Evolutionary conservation across 169 alveolate species (phyloP), one percentile per base, ranked within the genome.

Genomic region (Eimeria maxima): DNA sequence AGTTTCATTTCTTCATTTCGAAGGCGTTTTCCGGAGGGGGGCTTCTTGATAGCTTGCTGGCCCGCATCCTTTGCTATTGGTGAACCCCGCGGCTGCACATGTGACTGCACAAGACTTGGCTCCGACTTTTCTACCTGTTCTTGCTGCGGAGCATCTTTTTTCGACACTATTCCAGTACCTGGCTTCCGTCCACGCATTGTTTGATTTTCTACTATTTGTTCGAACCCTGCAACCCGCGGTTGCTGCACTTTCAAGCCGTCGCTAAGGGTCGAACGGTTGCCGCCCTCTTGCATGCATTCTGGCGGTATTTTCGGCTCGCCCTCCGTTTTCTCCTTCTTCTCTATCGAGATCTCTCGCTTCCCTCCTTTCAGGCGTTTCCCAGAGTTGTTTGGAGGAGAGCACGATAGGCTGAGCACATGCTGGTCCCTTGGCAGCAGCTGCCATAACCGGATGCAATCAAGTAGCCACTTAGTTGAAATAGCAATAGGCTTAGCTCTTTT

Each of bases 401-500:
- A 20, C 33, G 67, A 63, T 50, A 87, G 69, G 63, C 65, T 60
- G 20, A 87, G 94, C 57, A 38, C 81, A 33, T 87, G 38, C 47
- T 38, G 60, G 27, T 87, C 94, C 67, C 29, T 63, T 50, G 78
- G 94, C 65, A 87, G 53, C 10, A 42, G 1, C 83, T 65, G 84
- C 94, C 94, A 87, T n/a, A 22, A 42, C 20, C 65, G 22, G 47
- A 87, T 65, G 55, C 94, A 87, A 22, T 87, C 94, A 18, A 87
- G 94, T 33, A 87, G 94, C 94, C 94, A 87, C 67, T 87, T 81
- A 42, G 94, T 18, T 29, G 67, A 87, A 8, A 87, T n/a, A 4
- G 83, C 67, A 22, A n/a, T 3, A 42, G 83, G 94, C 67, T 50
- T 38, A 38, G 47, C 22, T 38, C 3, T 22, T 45, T 24, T 83